phyloP scores from a whole-genome alignment of 2,329 filamentous ascomycete species.

The Trichoderma pleuroti region DNA sequence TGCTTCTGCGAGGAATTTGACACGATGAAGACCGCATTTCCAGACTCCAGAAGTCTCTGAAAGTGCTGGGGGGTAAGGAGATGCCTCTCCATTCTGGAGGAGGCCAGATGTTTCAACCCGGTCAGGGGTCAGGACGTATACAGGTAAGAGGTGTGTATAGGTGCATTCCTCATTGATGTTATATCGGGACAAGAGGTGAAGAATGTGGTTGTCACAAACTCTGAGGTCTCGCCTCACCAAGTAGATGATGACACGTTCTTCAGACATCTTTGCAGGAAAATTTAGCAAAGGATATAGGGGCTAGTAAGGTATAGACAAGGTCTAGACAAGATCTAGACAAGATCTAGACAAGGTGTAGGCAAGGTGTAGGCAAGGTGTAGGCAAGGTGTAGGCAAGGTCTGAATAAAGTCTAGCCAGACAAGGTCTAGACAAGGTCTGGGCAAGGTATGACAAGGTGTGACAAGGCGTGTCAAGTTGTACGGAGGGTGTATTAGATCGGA shows the following conservation, averaged over 20 bases:
- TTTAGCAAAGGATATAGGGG: not conserved
- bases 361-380: no score
- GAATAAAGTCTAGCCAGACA: no score
- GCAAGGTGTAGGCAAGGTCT: not conserved
- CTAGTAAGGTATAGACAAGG: no score
- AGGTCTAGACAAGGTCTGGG: not conserved
- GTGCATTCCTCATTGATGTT: slow-evolving; percentile 45
- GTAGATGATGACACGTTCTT: slow-evolving; percentile 60
- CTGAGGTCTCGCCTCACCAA: slow-evolving; percentile 70
- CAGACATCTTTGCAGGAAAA: slow-evolving; percentile 28
- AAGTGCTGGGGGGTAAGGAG: slow-evolving; percentile 65
- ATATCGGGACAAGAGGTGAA: slow-evolving; percentile 50
- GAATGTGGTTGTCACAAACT: slow-evolving; percentile 69
- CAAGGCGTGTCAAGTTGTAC: not conserved
- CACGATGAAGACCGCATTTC: slow-evolving; percentile 69
- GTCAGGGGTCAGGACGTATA: slow-evolving; percentile 65
- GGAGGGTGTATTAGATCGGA: not conserved
- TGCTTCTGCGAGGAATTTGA: slow-evolving; percentile 68
- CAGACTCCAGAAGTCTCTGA: slow-evolving; percentile 62
- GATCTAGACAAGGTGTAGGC: not conserved
- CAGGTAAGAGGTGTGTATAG: slow-evolving; percentile 67
- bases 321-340: not conserved
- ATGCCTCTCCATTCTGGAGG: slow-evolving; percentile 49
- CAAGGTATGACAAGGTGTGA: not conserved
- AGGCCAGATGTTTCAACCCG: slow-evolving; percentile 76